Evolutionary conservation across 768 basidiomycete genomes (phyloP).

Genomic region (Melanogaster broomeanus): DNA sequence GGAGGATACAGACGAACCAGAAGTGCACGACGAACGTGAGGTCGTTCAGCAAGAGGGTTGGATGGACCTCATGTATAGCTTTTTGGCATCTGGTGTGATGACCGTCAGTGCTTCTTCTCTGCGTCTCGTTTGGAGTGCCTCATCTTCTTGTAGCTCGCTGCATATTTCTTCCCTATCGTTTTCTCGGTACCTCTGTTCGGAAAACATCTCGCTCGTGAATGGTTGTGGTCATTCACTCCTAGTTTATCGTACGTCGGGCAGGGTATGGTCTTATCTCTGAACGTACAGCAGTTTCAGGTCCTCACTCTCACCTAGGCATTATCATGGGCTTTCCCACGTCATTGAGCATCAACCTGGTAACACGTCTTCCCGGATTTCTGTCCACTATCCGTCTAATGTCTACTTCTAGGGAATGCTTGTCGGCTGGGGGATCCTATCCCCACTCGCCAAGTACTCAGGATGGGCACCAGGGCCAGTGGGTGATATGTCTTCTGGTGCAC

Average conservation of each 20-base stretch:
- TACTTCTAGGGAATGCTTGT: slow-evolving; percentile 83
- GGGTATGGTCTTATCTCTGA: slow-evolving; percentile 41
- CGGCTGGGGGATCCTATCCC: slow-evolving; percentile 94
- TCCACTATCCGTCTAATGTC: slow-evolving; percentile 2
- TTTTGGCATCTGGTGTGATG: slow-evolving; percentile 68
- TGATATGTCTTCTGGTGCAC: slow-evolving; percentile 84
- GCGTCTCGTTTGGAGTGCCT: neutral
- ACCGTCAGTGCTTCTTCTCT: slow-evolving; percentile 58
- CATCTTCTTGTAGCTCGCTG: slow-evolving; percentile 56
- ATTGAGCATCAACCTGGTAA: slow-evolving; percentile 86
- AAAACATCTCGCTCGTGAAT: slow-evolving; percentile 75
- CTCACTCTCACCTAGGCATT: slow-evolving; percentile 55
- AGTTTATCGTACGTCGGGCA: slow-evolving; percentile 92
- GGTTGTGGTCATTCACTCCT: slow-evolving; percentile 94
- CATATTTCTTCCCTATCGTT: slow-evolving; percentile 88
- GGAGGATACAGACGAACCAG: slow-evolving; percentile 29
- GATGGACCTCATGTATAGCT: slow-evolving; percentile 77
- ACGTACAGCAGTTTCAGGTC: neutral
- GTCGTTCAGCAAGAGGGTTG: slow-evolving; percentile 70
- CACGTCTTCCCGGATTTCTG: slow-evolving; percentile 15
- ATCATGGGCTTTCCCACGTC: slow-evolving; percentile 99
- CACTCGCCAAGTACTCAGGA: slow-evolving; percentile 73
- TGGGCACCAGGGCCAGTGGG: slow-evolving; percentile 96
- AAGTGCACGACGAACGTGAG: slow-evolving; percentile 41
- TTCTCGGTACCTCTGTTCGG: slow-evolving; percentile 90